phyloP scores from a whole-genome alignment of 768 basidiomycete species.

The Lactarius akahatsu region DNA sequence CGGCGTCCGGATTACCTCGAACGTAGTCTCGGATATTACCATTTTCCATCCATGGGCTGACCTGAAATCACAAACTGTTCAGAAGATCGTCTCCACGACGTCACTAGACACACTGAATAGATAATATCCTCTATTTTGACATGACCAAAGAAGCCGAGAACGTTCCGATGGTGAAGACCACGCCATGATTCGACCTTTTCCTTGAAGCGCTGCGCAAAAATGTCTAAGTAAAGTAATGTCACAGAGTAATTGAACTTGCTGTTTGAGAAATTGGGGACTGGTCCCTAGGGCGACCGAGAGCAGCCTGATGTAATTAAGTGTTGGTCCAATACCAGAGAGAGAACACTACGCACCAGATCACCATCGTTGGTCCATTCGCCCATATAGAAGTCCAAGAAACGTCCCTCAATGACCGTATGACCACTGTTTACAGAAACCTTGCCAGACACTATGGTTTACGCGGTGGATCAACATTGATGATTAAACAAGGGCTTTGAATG shows the following conservation, averaged over 20 bases:
- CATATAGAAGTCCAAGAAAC: constrained; percentile 42
- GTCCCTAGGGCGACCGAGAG: constrained; percentile 19
- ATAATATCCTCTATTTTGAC: constrained; percentile 35
- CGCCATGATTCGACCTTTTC: constrained; percentile 46
- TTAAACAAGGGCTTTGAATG: not conserved
- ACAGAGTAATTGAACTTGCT: constrained; percentile 1
- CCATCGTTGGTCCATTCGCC: constrained; percentile 46
- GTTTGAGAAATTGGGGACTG: constrained; percentile 15
- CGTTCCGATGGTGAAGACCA: constrained; percentile 42
- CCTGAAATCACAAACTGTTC: constrained; percentile 32
- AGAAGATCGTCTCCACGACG: not conserved
- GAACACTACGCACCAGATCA: constrained; percentile 36
- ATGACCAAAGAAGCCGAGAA: constrained; percentile 42
- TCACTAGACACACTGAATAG: constrained; percentile 20
- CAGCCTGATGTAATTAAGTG: constrained; percentile 10
- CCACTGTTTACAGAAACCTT: constrained; percentile 39
- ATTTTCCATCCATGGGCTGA: constrained; percentile 49
- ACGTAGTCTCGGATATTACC: constrained; percentile 42
- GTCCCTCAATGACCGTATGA: constrained; percentile 38
- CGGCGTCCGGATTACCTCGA: constrained; percentile 34
- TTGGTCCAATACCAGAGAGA: not conserved
- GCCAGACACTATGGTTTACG: constrained; percentile 14
- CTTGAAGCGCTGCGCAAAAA: constrained; percentile 40
- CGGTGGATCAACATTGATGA: not conserved
- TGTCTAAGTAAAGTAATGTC: not conserved